Base-by-base conservation (phyloP, 257 asterid genomes). In the Solanum rostratum region DNA sequence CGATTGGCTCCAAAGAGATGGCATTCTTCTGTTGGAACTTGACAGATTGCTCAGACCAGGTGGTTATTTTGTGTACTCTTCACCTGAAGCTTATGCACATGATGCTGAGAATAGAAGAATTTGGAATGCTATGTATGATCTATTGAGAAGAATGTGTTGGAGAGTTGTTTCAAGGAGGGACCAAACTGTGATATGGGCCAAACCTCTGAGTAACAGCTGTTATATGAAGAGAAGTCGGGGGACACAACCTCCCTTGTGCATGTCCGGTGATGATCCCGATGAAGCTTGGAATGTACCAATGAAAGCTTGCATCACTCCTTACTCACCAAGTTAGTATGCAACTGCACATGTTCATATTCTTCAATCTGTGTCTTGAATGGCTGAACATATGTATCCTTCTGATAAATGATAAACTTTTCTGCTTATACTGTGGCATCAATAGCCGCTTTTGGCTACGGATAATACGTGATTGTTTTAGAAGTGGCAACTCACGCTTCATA, bases 1-100 rank as follows among this genome's bases (percentile, higher is more conserved):
- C 50, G 97, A 96, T 88, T 96, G 99, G 99, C 97, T 96, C 83
- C 99, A 96, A 89, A 89, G 99, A 85, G 98, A 93, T 78, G 99
- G 99, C 29, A 82, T 96, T 62, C 98, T 96, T 84, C 88, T 96
- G 90, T 90, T 93, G 69, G 99, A 95, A 85, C 87, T 96, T 87
- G 98, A 96, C 91, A 91, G 99, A 84, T 83, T 96, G 90, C 92
- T 96, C 63, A 92, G 98, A 83, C 99, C 98, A 3, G 98, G 99
- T 82, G 99, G 98, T 41, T 93, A 96, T 87, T 95, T 96, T 76
- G 98, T 93, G 22, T 94, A 92, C 84, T 94, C 98, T 74, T 96
- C 98, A 8, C 99, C 99, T 10, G 99, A 96, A 89, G 98, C 98
- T 66, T 96, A 96, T 81, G 95, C 97, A 16, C 98, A 91, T 70